A percentile compares a stretch with the other conserved stretches of the same genome.
Evolutionary conservation across 148 eudicot species (phyloP).

Genomic region (Rhododendron ovatum): DNA sequence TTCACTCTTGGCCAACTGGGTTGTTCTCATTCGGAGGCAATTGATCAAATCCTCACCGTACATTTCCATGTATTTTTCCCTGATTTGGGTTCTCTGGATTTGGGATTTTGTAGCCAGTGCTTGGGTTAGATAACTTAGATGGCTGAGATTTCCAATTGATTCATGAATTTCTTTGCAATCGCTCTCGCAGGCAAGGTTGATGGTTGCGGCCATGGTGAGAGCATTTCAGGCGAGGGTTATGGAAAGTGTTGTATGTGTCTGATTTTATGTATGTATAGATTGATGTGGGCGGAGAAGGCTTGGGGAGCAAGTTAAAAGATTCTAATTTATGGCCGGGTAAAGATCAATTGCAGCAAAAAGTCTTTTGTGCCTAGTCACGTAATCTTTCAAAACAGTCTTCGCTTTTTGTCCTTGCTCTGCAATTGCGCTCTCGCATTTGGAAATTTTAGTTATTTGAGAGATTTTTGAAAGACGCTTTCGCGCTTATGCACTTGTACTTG

Average conservation of each 20-base stretch:
- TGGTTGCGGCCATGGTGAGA: slow-evolving; percentile 16
- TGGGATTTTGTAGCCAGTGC: slow-evolving; percentile 20
- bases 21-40: slow-evolving; percentile 16
- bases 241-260: not conserved
- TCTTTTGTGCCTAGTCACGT: not conserved
- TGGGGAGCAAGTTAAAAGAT: slow-evolving; percentile 14
- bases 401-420: no score
- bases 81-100: slow-evolving; percentile 35
- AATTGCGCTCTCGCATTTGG: no score
- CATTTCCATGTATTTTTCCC: slow-evolving; percentile 46
- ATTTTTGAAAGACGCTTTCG: no score
- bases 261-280: not conserved
- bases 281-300: not conserved
- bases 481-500: rapidly evolving
- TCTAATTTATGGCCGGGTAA: not conserved
- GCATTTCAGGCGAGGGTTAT: not conserved
- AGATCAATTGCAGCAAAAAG: not conserved
- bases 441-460: no score
- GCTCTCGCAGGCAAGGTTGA: slow-evolving; percentile 29
- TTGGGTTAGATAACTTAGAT: slow-evolving; percentile 33
- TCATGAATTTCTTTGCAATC: slow-evolving; percentile 59
- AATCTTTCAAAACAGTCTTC: no score
- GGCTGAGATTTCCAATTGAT: slow-evolving; percentile 26
- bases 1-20: not conserved
- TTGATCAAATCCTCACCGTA: slow-evolving; percentile 45